Evolutionary conservation across 2,329 filamentous ascomycete species (phyloP).

Genomic region (Trichoderma atroviride): DNA sequence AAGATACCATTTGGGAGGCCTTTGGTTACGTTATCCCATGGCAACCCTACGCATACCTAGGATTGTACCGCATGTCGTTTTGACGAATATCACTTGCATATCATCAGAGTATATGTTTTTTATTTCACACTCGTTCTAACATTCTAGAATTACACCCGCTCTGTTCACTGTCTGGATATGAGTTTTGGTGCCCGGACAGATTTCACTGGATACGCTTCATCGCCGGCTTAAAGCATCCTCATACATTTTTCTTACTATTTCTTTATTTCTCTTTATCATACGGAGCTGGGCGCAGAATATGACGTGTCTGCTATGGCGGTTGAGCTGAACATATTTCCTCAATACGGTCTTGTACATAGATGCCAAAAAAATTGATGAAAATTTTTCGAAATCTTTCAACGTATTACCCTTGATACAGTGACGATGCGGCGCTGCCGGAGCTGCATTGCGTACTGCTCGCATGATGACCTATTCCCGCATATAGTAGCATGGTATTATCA

Average conservation of each 20-base stretch:
- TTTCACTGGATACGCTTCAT: constrained; percentile 3
- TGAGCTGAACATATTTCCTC: constrained; percentile 16
- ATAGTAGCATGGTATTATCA: background rate
- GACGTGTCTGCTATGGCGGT: constrained; percentile 24
- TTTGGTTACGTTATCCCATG: constrained; percentile 26
- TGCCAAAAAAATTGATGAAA: constrained; percentile 18
- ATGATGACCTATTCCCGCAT: constrained; percentile 1
- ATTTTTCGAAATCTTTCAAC: background rate
- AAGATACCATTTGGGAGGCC: constrained; percentile 17
- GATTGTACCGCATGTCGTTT: constrained; percentile 4
- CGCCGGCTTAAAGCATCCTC: constrained; percentile 10
- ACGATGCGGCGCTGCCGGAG: constrained; percentile 3
- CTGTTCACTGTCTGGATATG: background rate
- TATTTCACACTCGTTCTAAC: constrained; percentile 16
- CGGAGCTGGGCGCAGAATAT: constrained; percentile 18
- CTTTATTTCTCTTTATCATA: constrained; percentile 1
- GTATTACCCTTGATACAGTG: background rate
- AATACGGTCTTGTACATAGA: constrained; percentile 27
- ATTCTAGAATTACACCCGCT: background rate
- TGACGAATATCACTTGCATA: constrained; percentile 21
- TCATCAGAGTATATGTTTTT: constrained; percentile 22
- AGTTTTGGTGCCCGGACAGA: background rate
- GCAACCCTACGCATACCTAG: background rate
- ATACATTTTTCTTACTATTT: constrained; percentile 4
- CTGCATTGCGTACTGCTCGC: background rate